Conservation (phyloP, 2,329 filamentous ascomycete genomes). For the Stagonosporopsis vannaccii region DNA sequence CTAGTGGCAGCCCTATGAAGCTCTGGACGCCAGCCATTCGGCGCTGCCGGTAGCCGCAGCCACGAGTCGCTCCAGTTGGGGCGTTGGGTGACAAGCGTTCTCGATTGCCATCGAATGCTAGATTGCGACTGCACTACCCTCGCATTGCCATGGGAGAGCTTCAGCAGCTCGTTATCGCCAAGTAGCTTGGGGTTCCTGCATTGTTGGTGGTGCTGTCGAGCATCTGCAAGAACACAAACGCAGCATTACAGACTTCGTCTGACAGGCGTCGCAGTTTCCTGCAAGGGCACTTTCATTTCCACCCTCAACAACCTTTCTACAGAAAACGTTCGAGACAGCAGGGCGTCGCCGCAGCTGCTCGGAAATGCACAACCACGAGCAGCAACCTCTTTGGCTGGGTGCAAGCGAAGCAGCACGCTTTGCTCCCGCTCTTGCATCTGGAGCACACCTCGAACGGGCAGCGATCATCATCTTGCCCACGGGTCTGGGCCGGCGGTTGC, state of each 20-base stretch:
- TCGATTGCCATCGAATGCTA: background rate
- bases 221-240: background rate
- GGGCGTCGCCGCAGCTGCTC: background rate
- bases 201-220: background rate
- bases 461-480: constrained; percentile 22
- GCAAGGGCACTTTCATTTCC: constrained; percentile 21
- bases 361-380: constrained; percentile 5
- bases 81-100: background rate
- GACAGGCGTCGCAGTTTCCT: constrained; percentile 16
- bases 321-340: constrained; percentile 10
- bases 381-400: constrained; percentile 5
- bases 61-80: background rate
- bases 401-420: constrained; percentile 3
- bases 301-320: constrained; percentile 11
- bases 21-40: constrained; percentile 10
- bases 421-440: constrained; percentile 19
- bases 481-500: constrained; percentile 12
- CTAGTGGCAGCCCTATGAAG: constrained; percentile 12
- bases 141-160: background rate
- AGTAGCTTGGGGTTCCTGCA: constrained; percentile 4
- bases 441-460: constrained; percentile 24
- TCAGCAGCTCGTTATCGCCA: background rate
- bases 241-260: constrained; percentile 5
- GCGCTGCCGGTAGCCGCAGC: constrained; percentile 11
- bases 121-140: background rate